Conservation (phyloP, 2,329 filamentous ascomycete genomes). For the Graphilbum fragrans region DNA sequence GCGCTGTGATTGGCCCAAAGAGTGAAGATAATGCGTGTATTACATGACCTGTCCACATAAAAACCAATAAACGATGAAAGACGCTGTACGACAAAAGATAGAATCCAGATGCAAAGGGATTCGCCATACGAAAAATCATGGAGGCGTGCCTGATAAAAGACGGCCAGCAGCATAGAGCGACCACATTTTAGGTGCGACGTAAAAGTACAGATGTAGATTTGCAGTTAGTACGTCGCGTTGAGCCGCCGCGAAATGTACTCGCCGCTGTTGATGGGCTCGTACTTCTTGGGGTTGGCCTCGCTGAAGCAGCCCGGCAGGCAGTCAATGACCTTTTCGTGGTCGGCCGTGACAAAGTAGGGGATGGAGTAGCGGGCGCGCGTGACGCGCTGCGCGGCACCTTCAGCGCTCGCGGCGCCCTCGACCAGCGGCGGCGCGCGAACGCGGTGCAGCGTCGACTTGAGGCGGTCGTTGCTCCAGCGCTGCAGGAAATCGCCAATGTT, state of each 20-base stretch:
- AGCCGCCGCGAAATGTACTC: constrained; percentile 14
- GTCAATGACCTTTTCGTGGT: constrained; percentile 34
- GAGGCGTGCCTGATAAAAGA: no score
- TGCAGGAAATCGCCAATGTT: constrained; percentile 27
- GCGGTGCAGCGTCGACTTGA: constrained; percentile 10
- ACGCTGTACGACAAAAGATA: no score
- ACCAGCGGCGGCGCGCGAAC: constrained; percentile 8
- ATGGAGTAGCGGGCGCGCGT: constrained; percentile 44
- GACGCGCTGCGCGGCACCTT: constrained; percentile 25
- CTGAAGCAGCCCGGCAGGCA: constrained; percentile 32
- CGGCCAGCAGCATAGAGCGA: no score
- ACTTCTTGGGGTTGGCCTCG: constrained; percentile 29
- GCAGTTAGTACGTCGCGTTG: constrained; percentile 10
- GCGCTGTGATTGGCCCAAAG: no score
- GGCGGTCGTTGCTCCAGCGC: constrained; percentile 25
- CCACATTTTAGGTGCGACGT: no score
- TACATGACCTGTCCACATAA: no score
- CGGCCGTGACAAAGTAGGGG: constrained; percentile 42
- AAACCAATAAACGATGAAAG: no score
- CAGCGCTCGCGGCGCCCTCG: background rate
- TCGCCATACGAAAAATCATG: no score
- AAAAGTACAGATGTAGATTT: no score
- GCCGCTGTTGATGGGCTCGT: constrained; percentile 23
- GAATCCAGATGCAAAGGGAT: no score
- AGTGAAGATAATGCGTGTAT: no score